Evolutionary conservation across 2,329 filamentous ascomycete genomes (phyloP).

Genomic region (Allantophomopsis lycopodina): DNA sequence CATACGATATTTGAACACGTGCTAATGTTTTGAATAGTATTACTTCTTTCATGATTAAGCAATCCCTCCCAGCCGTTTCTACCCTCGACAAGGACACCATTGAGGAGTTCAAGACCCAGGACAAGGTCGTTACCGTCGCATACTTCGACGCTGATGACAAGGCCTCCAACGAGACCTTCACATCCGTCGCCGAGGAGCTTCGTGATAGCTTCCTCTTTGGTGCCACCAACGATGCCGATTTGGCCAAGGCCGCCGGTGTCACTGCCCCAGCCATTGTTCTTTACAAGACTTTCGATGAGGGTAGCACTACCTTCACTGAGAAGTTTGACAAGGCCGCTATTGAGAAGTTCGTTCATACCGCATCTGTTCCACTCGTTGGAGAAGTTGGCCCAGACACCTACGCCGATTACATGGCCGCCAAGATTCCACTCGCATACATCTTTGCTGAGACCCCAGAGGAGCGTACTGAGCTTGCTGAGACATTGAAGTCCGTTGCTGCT

Average conservation of each 20-base stretch:
- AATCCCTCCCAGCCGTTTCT: constrained; percentile 87
- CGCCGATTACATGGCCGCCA: constrained; percentile 82
- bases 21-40: constrained; percentile 27
- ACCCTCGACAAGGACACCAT: constrained; percentile 66
- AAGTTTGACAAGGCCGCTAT: constrained; percentile 74
- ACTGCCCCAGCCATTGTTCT: constrained; percentile 77
- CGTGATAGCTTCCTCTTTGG: constrained; percentile 91
- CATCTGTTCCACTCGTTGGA: constrained; percentile 81
- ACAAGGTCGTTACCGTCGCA: constrained; percentile 89
- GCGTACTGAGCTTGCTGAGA: constrained; percentile 62
- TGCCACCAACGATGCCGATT: constrained; percentile 64
- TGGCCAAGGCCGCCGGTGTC: constrained; percentile 85
- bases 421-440: constrained; percentile 91
- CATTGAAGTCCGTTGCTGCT: constrained; percentile 76
- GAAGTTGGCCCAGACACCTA: constrained; percentile 98
- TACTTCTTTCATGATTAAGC: constrained; percentile 92
- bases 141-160: constrained; percentile 75
- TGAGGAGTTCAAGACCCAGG: constrained; percentile 93
- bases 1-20: constrained; percentile 1
- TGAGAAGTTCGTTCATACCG: constrained; percentile 67
- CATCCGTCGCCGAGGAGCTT: constrained; percentile 51
- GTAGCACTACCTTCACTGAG: constrained; percentile 72
- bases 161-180: constrained; percentile 76
- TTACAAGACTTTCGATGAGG: constrained; percentile 97
- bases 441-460: constrained; percentile 89